phyloP scores from a whole-genome alignment of 441 rosid genomes.

The Geranium incanum region DNA sequence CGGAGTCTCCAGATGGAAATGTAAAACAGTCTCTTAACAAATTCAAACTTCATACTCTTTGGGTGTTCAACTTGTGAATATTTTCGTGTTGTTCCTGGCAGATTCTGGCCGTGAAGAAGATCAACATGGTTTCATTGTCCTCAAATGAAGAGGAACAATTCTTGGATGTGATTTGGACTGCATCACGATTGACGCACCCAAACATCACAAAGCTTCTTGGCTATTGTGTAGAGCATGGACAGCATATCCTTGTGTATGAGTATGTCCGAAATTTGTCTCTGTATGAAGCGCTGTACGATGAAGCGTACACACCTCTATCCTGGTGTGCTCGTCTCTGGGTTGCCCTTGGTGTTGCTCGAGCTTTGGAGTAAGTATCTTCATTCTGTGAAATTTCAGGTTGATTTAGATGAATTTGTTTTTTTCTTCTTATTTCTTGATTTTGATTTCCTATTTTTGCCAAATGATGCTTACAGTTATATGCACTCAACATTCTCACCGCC shows the following conservation, averaged over 20 bases:
- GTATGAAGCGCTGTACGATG: constrained; percentile 57
- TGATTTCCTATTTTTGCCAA: background rate
- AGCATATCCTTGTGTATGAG: constrained; percentile 76
- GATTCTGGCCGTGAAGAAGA: constrained; percentile 72
- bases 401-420: background rate
- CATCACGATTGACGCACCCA: constrained; percentile 69
- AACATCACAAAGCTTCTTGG: constrained; percentile 74
- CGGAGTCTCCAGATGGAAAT: constrained; percentile 65
- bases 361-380: constrained; percentile 59
- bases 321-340: constrained; percentile 73
- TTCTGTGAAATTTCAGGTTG: background rate
- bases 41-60: constrained; percentile 10
- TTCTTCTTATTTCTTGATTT: background rate
- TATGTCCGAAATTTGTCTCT: constrained; percentile 62
- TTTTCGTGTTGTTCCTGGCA: constrained; percentile 23
- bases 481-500: constrained; percentile 68
- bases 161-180: constrained; percentile 61
- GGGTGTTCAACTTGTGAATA: background rate
- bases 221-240: constrained; percentile 73
- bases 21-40: constrained; percentile 29
- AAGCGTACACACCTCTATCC: constrained; percentile 59
- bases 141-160: constrained; percentile 78
- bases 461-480: constrained; percentile 59
- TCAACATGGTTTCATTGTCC: constrained; percentile 58
- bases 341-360: constrained; percentile 79